These are phyloP conservation scores for Alectoria sarmentosa DNA, from an alignment of 495 filamentous ascomycete genomes.

Conservation along the genomic window DNA sequence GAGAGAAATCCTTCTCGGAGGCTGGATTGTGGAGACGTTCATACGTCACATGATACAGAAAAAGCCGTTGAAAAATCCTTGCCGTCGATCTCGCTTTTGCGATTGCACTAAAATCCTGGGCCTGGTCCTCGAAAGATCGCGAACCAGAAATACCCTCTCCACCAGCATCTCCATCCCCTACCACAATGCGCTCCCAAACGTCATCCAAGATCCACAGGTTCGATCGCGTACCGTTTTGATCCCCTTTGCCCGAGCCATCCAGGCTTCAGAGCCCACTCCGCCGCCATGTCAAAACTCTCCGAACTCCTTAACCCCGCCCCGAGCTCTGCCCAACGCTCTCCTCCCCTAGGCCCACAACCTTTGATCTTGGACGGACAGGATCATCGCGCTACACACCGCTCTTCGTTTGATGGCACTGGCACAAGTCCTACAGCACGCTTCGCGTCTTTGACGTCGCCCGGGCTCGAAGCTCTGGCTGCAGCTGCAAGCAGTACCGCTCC, in stretches of 20 bases:
- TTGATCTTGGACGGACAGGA: conserved; percentile 12
- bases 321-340: not conserved
- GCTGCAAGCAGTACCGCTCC: conserved; percentile 27
- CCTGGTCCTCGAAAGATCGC: conserved; percentile 12
- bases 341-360: conserved; percentile 15
- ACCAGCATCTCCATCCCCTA: conserved; percentile 3
- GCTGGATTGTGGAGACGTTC: not conserved
- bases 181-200: not conserved
- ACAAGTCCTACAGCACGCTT: conserved; percentile 12
- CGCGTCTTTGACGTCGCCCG: conserved; percentile 24
- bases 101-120: not conserved
- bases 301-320: conserved; percentile 25
- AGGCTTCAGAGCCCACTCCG: not conserved
- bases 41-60: not conserved
- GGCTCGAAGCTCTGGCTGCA: conserved; percentile 27
- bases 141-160: not conserved
- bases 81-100: conserved; percentile 1
- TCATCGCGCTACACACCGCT: conserved; percentile 8
- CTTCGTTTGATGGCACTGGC: conserved; percentile 5
- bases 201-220: not conserved
- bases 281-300: conserved; percentile 23
- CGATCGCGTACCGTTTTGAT: conserved; percentile 2
- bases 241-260: not conserved
- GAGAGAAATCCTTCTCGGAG: not conserved
- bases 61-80: conserved; percentile 12